phyloP scores from a whole-genome alignment of 805 yeast species.

The Middelhovenomyces tepae region DNA sequence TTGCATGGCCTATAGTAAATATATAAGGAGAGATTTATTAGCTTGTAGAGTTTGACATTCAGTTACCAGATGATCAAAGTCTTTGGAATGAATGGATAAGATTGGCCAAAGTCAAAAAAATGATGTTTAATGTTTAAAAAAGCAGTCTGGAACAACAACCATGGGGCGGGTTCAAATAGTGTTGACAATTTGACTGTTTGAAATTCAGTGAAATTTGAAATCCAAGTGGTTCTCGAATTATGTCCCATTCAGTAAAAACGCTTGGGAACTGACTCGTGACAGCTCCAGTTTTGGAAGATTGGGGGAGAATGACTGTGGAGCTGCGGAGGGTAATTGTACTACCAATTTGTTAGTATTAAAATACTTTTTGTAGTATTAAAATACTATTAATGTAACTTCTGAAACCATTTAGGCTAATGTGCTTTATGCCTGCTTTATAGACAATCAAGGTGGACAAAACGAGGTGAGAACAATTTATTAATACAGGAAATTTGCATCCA shows the following conservation, averaged over 20 bases:
- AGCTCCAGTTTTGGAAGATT: neutral
- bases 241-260: neutral
- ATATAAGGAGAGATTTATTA: too few species aligned
- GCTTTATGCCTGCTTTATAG: neutral
- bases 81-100: neutral
- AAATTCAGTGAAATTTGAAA: neutral
- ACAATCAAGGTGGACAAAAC: neutral
- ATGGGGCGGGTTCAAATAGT: neutral
- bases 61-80: too few species aligned
- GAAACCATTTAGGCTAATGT: neutral
- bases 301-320: neutral
- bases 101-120: neutral
- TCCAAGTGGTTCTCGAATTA: too few species aligned
- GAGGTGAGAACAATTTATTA: too few species aligned
- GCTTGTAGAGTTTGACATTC: too few species aligned
- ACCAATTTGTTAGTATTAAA: neutral
- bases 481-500: too few species aligned
- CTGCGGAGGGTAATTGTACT: conserved; percentile 1
- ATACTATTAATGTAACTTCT: neutral
- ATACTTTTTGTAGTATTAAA: neutral
- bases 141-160: neutral
- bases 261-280: too few species aligned
- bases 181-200: neutral
- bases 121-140: neutral
- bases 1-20: neutral